Base-by-base conservation (phyloP, 2,329 filamentous ascomycete species). In the Eutypa lata region DNA sequence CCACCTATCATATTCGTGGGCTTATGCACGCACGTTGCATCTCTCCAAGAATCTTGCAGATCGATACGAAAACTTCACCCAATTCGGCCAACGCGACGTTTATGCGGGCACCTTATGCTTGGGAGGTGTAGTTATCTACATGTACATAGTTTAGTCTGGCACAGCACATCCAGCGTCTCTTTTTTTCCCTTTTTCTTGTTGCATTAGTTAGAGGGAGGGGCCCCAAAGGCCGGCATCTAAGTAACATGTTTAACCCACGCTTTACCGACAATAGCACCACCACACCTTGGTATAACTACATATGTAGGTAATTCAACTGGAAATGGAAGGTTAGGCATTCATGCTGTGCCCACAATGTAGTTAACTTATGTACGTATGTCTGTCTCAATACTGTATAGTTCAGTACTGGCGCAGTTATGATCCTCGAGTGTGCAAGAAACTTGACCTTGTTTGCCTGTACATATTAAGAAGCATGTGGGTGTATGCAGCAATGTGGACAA, bases 1-100 rank as follows among this genome's bases (percentile, higher is more conserved):
- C 60, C 56, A 56, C 64, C 64, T 65, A 66, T 66, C 61, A 66
- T 50, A 53, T 44, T 28, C 35, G 54, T 50, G 53, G 53, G 61
- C 54, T 60, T 57, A 57, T 61, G 61, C 62, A 64, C 60, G 53
- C 56, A 49, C 53, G 55, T 57, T 59, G 51, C 50, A 53, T 51
- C 57, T 51, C 46, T 54, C 52, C 51, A 46, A 43, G 38, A 55
- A 55, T 53, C 47, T 53, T 38, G 52, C 47, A 48, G 51, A 18
- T 45, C 22, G 8, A 45, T 45, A 45, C 22, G 42, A n/a, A n/a
- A 24, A 45, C 22, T n/a, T 24, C 22, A 8, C 42, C 42, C 14
- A 26, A 18, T 45, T 24, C 51, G 50, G 47, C 53, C 26, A 50
- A 50, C 56, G 48, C 33, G 47, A 46, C 40, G 47, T 45, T 50